Base-by-base conservation (phyloP, 345 rosid genomes). In the Syzygium aromaticum region DNA sequence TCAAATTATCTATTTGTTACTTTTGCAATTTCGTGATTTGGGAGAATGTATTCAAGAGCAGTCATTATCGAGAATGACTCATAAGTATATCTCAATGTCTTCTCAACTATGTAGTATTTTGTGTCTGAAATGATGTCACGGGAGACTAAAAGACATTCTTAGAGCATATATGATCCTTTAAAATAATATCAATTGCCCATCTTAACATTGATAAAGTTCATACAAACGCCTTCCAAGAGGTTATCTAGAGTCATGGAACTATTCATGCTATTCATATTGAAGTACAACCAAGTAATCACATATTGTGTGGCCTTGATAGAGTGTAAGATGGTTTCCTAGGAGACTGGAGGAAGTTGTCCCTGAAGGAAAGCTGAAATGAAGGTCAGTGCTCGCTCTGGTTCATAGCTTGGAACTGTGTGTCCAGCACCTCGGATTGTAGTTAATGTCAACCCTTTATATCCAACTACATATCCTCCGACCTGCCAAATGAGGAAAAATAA, bases 401-500 rank as follows among this genome's bases (percentile, higher is more conserved):
- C 90, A 89, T 89, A 89, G 87, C 92, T 92, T n/a, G 94, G 95
- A 88, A 93, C 95, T 1, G 14, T 7, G 88, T 94, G 93, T 19
- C 95, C 95, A 5, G 95, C 87, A 40, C 91, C 94, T 85, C 94
- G 87, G 6, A 93, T 92, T 1, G 95, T 91, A 11, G 64, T 23
- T 16, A 94, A 87, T 53, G 86, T 86, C 85, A 93, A 8, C 52
- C 91, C 93, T 57, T 91, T 54, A 77, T 92, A 92, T 51, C 84
- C 91, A n/a, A 83, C 91, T 8, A 84, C 92, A 86, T 93, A 94
- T 57, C 96, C 94, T 84, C 93, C 96, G 80, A 92, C 89, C 96
- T 93, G 88, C 63, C 11, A 85, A 54, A 86, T 27, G 13, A 84
- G 17, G 13, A 49, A 28, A 84, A 51, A 27, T 23, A 30, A 77